Percentiles rank a stretch among this genome's conserved stretches.
Evolutionary conservation across 768 basidiomycete genomes (phyloP).

Genomic region (Lyophyllum atratum): DNA sequence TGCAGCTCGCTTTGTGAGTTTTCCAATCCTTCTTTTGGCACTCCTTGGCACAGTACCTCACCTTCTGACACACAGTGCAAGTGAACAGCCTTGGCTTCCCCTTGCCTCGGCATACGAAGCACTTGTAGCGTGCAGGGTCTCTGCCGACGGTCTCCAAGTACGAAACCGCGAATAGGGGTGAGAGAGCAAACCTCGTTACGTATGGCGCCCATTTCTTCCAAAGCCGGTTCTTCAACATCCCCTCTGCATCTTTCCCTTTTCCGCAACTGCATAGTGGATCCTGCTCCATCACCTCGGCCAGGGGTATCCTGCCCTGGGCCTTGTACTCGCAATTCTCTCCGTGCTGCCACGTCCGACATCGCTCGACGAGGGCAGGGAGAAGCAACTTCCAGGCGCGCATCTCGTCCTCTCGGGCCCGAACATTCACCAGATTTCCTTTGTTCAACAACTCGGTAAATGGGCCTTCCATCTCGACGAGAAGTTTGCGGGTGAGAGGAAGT

Average conservation of each 20-base stretch:
- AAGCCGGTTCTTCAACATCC: constrained; percentile 29
- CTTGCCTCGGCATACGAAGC: constrained; percentile 29
- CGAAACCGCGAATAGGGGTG: constrained; percentile 54
- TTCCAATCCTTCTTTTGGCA: constrained; percentile 41
- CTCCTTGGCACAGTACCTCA: constrained; percentile 33
- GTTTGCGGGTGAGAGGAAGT: constrained; percentile 32
- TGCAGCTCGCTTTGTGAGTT: constrained; percentile 17
- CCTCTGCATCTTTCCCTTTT: constrained; percentile 43
- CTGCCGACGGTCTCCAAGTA: constrained; percentile 41
- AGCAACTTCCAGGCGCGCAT: constrained; percentile 50
- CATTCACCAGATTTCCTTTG: background rate
- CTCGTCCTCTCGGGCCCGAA: constrained; percentile 31
- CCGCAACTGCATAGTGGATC: constrained; percentile 57
- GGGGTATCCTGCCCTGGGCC: constrained; percentile 33
- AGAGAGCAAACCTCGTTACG: constrained; percentile 50
- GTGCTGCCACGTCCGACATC: constrained; percentile 57
- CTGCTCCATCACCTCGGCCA: constrained; percentile 34
- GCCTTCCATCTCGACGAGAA: background rate
- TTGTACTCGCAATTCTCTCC: constrained; percentile 48
- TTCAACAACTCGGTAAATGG: background rate
- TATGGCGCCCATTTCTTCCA: constrained; percentile 46
- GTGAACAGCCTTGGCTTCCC: constrained; percentile 26
- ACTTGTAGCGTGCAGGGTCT: constrained; percentile 11
- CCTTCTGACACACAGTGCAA: constrained; percentile 30
- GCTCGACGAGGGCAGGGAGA: constrained; percentile 51